Evolutionary conservation across 306 rosid species (phyloP), one percentile per base, ranked within the genome.

Genomic region (Clitoria ternatea): DNA sequence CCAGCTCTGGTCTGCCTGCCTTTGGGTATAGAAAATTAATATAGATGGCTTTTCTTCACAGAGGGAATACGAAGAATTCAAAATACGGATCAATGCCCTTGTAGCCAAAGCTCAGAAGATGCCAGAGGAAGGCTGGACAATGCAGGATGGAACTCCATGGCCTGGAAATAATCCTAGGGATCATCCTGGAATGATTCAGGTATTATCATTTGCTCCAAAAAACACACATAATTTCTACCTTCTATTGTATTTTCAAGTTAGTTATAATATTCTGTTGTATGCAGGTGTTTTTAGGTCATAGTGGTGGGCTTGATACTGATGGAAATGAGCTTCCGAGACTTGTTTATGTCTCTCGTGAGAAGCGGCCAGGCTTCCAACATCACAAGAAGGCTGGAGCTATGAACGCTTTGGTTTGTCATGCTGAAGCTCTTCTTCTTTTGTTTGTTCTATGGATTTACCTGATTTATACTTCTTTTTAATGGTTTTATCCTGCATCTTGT

Each of bases 171-270:
- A 95, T 79, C 59, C 99, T 50, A 91, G 99, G 89, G 99, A 95
- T 79, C 99, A 95, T 83, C 99, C 99, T 50, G 97, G 99, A 95
- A 95, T 95, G 99, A 95, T 95, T 79, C 99, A 91, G 96, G 99
- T 94, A 76, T 69, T 40, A 22, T 11, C 22, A 15, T 44, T 66
- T 79, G 72, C 44, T 69, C 45, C 54, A 19, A 20, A 37, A 11
- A 55, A 42, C 57, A 26, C 61, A 22, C 61, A 17, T 54, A 62
- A 40, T 57, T 76, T 53, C 11, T 4, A 44, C 17, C 39, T 40
- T 11, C n/a, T 43, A 17, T 3, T 68, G 27, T 66, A 20, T 66
- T 55, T 71, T 59, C 13, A 27, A 23, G 26, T 62, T 83, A 49
- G 44, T 67, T 30, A 50, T 50, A 60, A 54, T 55, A 30, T 66